These are phyloP conservation scores for Aspergillus nanangensis DNA, from an alignment of 495 filamentous ascomycete species.

Conservation along the genomic window DNA sequence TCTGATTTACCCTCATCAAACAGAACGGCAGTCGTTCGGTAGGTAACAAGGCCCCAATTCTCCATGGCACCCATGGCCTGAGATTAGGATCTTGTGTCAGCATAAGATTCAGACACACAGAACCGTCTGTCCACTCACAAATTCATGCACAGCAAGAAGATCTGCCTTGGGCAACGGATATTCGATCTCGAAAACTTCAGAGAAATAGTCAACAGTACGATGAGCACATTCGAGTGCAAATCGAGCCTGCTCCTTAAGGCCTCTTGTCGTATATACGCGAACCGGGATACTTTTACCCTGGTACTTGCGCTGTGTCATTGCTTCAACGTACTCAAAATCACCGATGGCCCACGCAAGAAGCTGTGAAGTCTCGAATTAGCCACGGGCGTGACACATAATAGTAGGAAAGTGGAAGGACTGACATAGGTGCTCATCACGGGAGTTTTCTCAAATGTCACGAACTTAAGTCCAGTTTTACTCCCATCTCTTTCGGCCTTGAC, in stretches of 20 bases:
- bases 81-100: conserved; percentile 26
- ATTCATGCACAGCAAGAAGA: conserved; percentile 93
- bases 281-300: conserved; percentile 87
- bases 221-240: conserved; percentile 84
- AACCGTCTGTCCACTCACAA: conserved; percentile 65
- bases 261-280: conserved; percentile 89
- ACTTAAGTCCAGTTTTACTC: conserved; percentile 60
- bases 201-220: conserved; percentile 91
- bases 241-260: conserved; percentile 80
- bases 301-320: conserved; percentile 81
- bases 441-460: conserved; percentile 78
- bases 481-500: conserved; percentile 60
- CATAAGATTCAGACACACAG: neutral
- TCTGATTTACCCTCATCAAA: conserved; percentile 91
- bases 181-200: conserved; percentile 86
- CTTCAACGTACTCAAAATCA: conserved; percentile 94
- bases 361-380: conserved; percentile 24
- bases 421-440: conserved; percentile 96
- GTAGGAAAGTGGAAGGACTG: conserved; percentile 12
- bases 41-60: conserved; percentile 96
- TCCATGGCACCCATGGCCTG: conserved; percentile 70
- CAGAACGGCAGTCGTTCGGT: conserved; percentile 86
- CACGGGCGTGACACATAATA: conserved; percentile 1
- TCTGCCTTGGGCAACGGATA: conserved; percentile 96
- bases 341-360: conserved; percentile 94